A percentile compares a stretch with the other conserved stretches of the same genome.
phyloP scores from a whole-genome alignment of 129 eudicot species.

The Chrysanthemum seticuspe region DNA sequence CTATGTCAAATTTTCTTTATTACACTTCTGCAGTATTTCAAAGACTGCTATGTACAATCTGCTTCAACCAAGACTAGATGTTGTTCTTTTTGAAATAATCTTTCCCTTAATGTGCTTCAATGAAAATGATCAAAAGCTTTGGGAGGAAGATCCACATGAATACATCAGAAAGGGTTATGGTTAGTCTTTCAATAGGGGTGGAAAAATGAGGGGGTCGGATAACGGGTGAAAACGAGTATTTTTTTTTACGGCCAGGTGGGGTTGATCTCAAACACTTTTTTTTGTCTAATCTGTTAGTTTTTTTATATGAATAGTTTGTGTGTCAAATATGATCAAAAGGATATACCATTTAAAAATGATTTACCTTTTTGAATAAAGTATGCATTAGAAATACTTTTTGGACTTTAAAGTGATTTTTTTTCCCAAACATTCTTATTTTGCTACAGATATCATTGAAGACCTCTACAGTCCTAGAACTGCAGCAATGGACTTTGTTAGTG shows the following conservation, averaged over 20 bases:
- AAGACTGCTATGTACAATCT: constrained; percentile 73
- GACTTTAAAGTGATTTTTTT: no score
- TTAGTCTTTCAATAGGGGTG: constrained; percentile 29
- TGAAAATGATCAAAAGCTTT: constrained; percentile 87
- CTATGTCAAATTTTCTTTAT: background rate
- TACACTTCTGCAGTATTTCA: constrained; percentile 56
- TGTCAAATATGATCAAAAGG: no score
- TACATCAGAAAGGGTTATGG: constrained; percentile 98
- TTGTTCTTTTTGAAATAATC: constrained; percentile 83
- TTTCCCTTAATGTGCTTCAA: constrained; percentile 97
- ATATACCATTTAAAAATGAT: no score
- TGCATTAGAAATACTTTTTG: no score
- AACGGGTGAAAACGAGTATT: no score
- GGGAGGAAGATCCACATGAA: constrained; percentile 99
- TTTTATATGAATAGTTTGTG: no score
- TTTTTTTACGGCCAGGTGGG: no score
- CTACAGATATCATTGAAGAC: constrained; percentile 91
- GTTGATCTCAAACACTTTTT: no score
- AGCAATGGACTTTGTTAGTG: constrained; percentile 97
- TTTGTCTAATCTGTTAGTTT: no score
- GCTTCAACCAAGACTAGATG: constrained; percentile 82
- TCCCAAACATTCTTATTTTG: background rate
- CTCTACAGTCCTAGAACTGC: constrained; percentile 98
- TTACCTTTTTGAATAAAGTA: no score
- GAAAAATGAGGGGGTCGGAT: no score